phyloP scores from a whole-genome alignment of 306 rosid genomes.

The Trifolium repens region DNA sequence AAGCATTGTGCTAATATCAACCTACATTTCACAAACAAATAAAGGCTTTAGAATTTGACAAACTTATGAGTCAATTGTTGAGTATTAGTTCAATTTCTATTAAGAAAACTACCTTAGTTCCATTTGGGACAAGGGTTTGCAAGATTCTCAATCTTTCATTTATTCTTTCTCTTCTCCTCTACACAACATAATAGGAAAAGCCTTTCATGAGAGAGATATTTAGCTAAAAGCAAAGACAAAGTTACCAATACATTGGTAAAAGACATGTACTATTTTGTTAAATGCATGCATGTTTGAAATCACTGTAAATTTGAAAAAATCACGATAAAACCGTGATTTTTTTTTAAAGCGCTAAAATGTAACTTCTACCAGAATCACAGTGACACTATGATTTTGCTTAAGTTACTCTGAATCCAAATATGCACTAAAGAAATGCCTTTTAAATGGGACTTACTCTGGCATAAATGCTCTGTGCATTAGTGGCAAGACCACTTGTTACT shows the following conservation, averaged over 20 bases:
- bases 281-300: not conserved
- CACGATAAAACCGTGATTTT: not conserved
- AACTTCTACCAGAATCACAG: not conserved
- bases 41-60: not conserved
- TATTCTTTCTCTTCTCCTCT: conserved; percentile 92
- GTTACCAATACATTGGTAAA: not conserved
- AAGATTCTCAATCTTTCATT: conserved; percentile 80
- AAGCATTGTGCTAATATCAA: conserved; percentile 90
- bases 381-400: not conserved
- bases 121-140: conserved; percentile 83
- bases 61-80: not conserved
- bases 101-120: conserved; percentile 66
- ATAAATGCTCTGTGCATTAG: conserved; percentile 79
- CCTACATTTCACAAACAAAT: conserved; percentile 46
- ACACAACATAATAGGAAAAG: conserved; percentile 28
- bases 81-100: conserved; percentile 9
- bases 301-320: not conserved
- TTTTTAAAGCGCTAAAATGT: not conserved
- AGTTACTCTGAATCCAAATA: not conserved
- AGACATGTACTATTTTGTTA: too few species aligned
- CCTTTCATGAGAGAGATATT: not conserved
- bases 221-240: not conserved
- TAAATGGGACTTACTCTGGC: conserved; percentile 69
- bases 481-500: conserved; percentile 60
- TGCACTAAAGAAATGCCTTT: not conserved